These are phyloP conservation scores for Batkoa obscura DNA, from an alignment of 371 early-diverging fungal species.

Conservation along the genomic window DNA sequence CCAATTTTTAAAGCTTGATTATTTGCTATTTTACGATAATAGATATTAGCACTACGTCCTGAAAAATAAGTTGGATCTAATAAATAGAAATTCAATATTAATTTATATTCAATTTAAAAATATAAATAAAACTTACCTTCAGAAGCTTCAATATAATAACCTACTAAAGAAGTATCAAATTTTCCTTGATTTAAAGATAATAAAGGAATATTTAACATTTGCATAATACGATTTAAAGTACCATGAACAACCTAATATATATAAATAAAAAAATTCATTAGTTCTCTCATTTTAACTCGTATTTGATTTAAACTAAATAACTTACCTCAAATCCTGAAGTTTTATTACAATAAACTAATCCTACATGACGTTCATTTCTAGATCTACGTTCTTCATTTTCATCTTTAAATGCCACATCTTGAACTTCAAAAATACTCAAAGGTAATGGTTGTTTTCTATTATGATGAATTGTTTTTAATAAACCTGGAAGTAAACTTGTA, in stretches of 20 bases:
- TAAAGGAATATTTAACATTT: conserved; percentile 40
- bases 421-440: conserved; percentile 92
- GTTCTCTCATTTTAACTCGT: neutral
- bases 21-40: conserved; percentile 28
- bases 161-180: conserved; percentile 40
- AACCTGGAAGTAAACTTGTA: conserved; percentile 84
- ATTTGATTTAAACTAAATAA: neutral
- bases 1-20: conserved; percentile 45
- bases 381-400: conserved; percentile 56
- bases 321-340: conserved; percentile 78
- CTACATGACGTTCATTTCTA: conserved; percentile 80
- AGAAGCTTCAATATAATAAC: no score
- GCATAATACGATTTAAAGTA: conserved; percentile 76
- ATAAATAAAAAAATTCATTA: neutral
- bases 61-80: conserved; percentile 76
- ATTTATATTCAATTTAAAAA: neutral
- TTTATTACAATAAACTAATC: conserved; percentile 74
- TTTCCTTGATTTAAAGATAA: conserved; percentile 17
- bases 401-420: conserved; percentile 88
- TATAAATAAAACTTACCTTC: no score
- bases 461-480: conserved; percentile 85
- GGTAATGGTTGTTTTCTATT: conserved; percentile 91
- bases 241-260: conserved; percentile 58
- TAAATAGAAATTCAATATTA: neutral
- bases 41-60: conserved; percentile 74